phyloP scores from a whole-genome alignment of 371 early-diverging fungal species.

The Mortierella sp. region DNA sequence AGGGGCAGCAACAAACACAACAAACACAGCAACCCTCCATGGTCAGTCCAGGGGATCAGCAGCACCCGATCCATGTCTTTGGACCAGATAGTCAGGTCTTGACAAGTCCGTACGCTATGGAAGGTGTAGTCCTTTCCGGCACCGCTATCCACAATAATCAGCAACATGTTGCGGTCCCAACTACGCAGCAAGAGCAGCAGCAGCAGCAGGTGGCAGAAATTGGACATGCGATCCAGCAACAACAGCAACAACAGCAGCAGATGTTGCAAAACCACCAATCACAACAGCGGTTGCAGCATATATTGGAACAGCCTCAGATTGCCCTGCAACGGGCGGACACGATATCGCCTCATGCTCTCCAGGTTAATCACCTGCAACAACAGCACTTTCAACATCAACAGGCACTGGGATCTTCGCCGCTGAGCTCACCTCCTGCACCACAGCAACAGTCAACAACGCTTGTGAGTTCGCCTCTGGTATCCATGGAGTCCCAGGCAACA shows the following conservation, averaged over 20 bases:
- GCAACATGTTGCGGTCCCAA: conserved; percentile 9
- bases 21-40: conserved; percentile 5
- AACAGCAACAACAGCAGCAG: conserved; percentile 34
- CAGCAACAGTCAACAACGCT: conserved; percentile 22
- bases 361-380: conserved; percentile 12
- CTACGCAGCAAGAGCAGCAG: conserved; percentile 9
- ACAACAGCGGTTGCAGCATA: conserved; percentile 25
- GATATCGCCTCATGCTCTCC: conserved; percentile 21
- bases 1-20: conserved; percentile 2
- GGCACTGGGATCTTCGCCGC: conserved; percentile 11
- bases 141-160: not conserved
- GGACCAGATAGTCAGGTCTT: conserved; percentile 2
- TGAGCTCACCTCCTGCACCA: conserved; percentile 6
- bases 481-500: conserved; percentile 15
- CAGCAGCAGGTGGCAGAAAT: conserved; percentile 20
- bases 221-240: conserved; percentile 21
- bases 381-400: conserved; percentile 21
- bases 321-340: conserved; percentile 10
- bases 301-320: conserved; percentile 9
- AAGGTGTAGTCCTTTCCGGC: conserved; percentile 23
- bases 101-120: conserved; percentile 23
- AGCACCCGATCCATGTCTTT: conserved; percentile 3
- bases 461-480: conserved; percentile 11
- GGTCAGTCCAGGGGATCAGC: not conserved
- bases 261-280: conserved; percentile 16